phyloP scores from a whole-genome alignment of 345 rosid genomes.

The Draba incana region DNA sequence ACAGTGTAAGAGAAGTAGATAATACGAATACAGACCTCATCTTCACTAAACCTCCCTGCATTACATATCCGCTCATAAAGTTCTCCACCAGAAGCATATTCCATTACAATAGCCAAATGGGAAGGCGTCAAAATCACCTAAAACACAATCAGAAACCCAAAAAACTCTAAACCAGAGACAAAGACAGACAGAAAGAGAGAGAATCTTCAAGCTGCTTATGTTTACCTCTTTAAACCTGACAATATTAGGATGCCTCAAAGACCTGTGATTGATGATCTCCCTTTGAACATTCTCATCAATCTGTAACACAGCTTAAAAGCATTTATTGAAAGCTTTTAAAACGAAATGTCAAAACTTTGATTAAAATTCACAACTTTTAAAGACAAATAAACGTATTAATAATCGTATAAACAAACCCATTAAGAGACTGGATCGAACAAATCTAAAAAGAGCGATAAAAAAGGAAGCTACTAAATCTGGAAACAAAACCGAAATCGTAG shows the following conservation, averaged over 20 bases:
- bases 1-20: not conserved
- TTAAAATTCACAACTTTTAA: slow-evolving; percentile 2
- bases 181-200: not conserved
- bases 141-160: slow-evolving; percentile 4
- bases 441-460: too few relatives aligned
- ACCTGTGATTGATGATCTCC: slow-evolving; percentile 79
- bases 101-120: slow-evolving; percentile 97
- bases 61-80: slow-evolving; percentile 85
- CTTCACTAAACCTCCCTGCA: slow-evolving; percentile 87
- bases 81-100: slow-evolving; percentile 96
- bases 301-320: slow-evolving; percentile 37
- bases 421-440: slow-evolving; percentile 1
- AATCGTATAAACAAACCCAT: not conserved
- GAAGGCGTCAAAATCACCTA: slow-evolving; percentile 92
- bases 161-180: slow-evolving; percentile 10
- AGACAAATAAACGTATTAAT: not conserved
- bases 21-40: slow-evolving; percentile 59
- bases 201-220: not conserved
- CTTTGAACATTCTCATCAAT: slow-evolving; percentile 75
- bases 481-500: slow-evolving; percentile 31
- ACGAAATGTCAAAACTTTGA: slow-evolving; percentile 21
- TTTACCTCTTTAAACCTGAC: slow-evolving; percentile 68
- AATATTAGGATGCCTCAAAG: slow-evolving; percentile 70
- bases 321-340: not conserved
- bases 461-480: slow-evolving; percentile 37